Conservation (phyloP, 179 eudicot genomes). For the Silene coronaria region DNA sequence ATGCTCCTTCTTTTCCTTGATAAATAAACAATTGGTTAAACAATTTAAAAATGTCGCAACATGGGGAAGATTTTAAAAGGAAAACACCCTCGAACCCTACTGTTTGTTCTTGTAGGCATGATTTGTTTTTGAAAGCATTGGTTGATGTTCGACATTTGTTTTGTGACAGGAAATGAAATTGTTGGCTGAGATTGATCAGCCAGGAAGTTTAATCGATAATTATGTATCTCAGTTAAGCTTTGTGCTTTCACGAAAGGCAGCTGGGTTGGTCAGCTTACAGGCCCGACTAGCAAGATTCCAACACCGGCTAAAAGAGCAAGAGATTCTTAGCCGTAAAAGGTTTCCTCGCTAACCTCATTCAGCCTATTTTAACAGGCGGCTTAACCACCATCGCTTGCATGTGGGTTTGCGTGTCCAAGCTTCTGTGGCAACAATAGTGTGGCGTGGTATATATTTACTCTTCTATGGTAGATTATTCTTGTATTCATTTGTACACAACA, state of each 20-base stretch:
- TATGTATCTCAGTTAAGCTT: slow-evolving; percentile 87
- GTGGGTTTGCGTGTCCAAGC: background rate
- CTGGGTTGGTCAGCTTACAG: slow-evolving; percentile 92
- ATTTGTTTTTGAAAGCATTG: background rate
- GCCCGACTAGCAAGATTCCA: slow-evolving; percentile 96
- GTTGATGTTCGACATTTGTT: slow-evolving; percentile 2
- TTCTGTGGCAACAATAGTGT: background rate
- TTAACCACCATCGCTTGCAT: background rate
- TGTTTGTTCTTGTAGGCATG: too few relatives aligned
- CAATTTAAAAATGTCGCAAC: too few relatives aligned
- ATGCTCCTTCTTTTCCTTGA: too few relatives aligned
- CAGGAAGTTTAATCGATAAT: slow-evolving; percentile 91
- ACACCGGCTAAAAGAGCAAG: slow-evolving; percentile 94
- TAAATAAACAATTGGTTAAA: too few relatives aligned
- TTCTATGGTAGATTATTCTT: slow-evolving; percentile 4
- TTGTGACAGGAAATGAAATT: slow-evolving; percentile 83
- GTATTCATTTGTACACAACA: slow-evolving; percentile 23
- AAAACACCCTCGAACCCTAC: too few relatives aligned
- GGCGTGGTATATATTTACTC: background rate
- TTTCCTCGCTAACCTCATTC: slow-evolving; percentile 42
- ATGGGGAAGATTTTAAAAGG: too few relatives aligned
- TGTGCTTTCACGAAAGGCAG: slow-evolving; percentile 95
- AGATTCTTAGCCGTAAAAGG: slow-evolving; percentile 84
- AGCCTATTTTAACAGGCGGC: background rate
- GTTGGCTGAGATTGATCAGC: slow-evolving; percentile 97